Conservation (phyloP, 306 rosid species). For the Cajanus cajan region DNA sequence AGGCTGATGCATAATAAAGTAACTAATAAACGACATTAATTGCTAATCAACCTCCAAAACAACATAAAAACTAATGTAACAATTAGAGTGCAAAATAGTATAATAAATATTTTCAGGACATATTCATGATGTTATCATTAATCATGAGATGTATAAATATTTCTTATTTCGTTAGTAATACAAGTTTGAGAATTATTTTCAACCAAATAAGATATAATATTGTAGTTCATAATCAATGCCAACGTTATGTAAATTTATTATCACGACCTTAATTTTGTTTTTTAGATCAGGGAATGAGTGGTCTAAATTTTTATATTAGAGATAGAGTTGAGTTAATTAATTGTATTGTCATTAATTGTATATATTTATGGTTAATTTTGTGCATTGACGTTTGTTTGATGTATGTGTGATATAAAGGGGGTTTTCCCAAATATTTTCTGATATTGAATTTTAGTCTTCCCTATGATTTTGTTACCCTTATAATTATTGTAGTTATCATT, state of each 20-base stretch:
- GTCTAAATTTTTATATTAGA: no score
- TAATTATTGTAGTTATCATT: no score
- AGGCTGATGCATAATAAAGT: neutral
- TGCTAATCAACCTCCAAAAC: neutral
- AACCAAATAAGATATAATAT: neutral
- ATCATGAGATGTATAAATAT: neutral
- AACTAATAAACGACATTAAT: neutral
- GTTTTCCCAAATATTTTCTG: no score
- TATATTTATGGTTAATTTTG: no score
- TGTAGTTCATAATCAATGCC: slow-evolving; percentile 6
- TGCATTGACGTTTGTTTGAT: no score
- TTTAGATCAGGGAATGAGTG: neutral
- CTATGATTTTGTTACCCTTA: no score
- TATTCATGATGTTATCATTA: neutral
- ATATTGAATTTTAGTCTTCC: no score
- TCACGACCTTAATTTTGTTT: slow-evolving; percentile 6
- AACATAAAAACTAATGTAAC: neutral
- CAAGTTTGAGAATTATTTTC: neutral
- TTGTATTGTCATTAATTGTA: no score
- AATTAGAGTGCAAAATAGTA: neutral
- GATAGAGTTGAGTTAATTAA: no score
- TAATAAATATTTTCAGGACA: neutral
- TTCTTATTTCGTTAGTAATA: neutral
- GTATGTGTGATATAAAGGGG: no score
- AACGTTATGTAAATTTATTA: neutral